Base-by-base conservation (phyloP, 768 basidiomycete species). In the Galerina sulciceps region DNA sequence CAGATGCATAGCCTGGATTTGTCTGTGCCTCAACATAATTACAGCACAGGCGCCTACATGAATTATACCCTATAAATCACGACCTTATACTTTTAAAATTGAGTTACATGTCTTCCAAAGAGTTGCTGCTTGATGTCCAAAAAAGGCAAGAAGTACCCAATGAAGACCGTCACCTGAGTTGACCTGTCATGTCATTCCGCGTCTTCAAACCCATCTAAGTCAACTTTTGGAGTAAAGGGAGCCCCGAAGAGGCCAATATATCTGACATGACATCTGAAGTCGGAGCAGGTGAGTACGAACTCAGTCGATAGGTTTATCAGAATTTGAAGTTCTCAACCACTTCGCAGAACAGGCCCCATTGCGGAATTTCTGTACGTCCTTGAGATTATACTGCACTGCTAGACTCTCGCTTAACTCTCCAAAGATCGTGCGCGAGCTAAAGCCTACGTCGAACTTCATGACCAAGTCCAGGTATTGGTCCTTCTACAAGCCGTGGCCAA, bases 361-460 rank as follows among this genome's bases (percentile, higher is more conserved):
- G 58, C 58, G n/a, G n/a, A 64, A 69, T 49, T 73, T 73, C 61
- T 76, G 79, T 79, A 71, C 45, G 78, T 72, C 49, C 11, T 59
- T 14, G 18, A 41, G 46, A n/a, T 51, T 14, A 36, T 37, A 36
- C 11, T 10, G 11, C 37, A 26, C 45, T 44, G 15, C 10, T 14
- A 15, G 14, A 38, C 26, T 46, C n/a, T 35, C 35, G 53, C 11
- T 36, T 53, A 46, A 23, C 49, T 46, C 31, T 55, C 18, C 35
- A n/a, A 54, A 69, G 80, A 79, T 67, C 73, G 75, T 56, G 72
- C 68, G 43, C 70, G 75, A 61, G 80, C 77, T 2, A 79, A 75
- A 54, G 91, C 95, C 62, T 95, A 90, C 67, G 79, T 93, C 20
- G 91, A 94, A 47, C 84, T 96, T n/a, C 93, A 95, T 74, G 87